These are phyloP conservation scores for Hordeum marinum DNA, from an alignment of 176 grass and related monocot species.

Conservation along the genomic window DNA sequence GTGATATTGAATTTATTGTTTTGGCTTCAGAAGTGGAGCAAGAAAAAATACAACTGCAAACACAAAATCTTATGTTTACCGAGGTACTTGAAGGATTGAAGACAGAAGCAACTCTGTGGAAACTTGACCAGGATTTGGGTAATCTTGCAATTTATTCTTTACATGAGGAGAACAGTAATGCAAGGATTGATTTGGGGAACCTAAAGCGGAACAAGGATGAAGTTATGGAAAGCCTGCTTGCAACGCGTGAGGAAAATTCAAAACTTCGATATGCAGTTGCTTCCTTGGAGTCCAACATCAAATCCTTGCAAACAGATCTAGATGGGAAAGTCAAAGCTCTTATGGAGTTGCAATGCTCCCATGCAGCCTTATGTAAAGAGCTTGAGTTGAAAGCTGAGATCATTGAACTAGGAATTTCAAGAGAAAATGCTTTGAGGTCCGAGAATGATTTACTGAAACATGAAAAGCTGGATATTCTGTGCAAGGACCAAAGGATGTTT, in stretches of 20 bases:
- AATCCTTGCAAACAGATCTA: conserved; percentile 42
- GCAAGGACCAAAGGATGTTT: conserved; percentile 30
- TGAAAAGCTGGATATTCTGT: conserved; percentile 38
- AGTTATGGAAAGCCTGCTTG: conserved; percentile 28
- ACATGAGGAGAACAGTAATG: conserved; percentile 40
- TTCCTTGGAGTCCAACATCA: conserved; percentile 44
- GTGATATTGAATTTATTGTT: conserved; percentile 58
- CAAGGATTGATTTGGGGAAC: conserved; percentile 22
- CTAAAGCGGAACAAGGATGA: conserved; percentile 28
- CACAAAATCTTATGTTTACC: conserved; percentile 33
- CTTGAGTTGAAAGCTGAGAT: conserved; percentile 40
- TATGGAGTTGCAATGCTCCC: conserved; percentile 33
- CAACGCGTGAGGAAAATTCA: conserved; percentile 35
- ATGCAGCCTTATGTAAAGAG: conserved; percentile 39
- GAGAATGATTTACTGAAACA: conserved; percentile 53
- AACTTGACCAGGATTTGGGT: conserved; percentile 48
- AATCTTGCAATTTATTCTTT: conserved; percentile 34
- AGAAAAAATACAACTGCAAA: conserved; percentile 27
- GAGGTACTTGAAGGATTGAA: conserved; percentile 48
- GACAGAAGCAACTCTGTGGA: conserved; percentile 53
- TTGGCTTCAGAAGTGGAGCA: conserved; percentile 41
- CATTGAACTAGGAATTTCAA: conserved; percentile 23
- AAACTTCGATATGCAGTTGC: conserved; percentile 33
- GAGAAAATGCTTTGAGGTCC: conserved; percentile 41
- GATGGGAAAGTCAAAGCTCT: conserved; percentile 40